Evolutionary conservation across 2,329 filamentous ascomycete species (phyloP).

Genomic region (Monosporascus sp.): DNA sequence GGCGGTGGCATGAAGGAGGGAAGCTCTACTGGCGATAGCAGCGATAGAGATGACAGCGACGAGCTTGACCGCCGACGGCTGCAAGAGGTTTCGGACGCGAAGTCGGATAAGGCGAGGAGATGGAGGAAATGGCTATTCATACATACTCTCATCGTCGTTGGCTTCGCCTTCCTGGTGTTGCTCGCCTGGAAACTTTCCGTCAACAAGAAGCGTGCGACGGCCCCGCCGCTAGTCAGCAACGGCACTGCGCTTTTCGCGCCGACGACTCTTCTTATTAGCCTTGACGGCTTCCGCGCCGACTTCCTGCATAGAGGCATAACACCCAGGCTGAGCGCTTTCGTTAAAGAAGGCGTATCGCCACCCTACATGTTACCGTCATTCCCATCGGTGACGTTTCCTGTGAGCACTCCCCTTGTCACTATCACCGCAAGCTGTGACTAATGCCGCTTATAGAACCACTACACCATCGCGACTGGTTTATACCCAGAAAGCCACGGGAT

Average conservation of each 20-base stretch:
- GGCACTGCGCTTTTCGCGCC: constrained; percentile 85
- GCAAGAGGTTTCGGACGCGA: constrained; percentile 40
- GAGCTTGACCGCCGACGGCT: constrained; percentile 50
- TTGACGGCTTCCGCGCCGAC: constrained; percentile 94
- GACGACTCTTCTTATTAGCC: constrained; percentile 87
- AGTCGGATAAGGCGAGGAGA: constrained; percentile 42
- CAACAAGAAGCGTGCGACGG: constrained; percentile 30
- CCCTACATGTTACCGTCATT: constrained; percentile 92
- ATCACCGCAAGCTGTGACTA: constrained; percentile 4
- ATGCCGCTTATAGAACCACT: constrained; percentile 58
- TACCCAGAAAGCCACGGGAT: constrained; percentile 91
- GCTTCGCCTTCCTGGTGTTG: constrained; percentile 50
- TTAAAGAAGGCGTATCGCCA: constrained; percentile 80
- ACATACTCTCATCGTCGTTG: constrained; percentile 44
- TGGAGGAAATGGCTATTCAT: constrained; percentile 52
- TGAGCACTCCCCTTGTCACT: constrained; percentile 16
- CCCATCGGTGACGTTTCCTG: constrained; percentile 89
- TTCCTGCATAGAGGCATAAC: constrained; percentile 81
- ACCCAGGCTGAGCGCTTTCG: constrained; percentile 71
- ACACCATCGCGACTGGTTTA: constrained; percentile 84
- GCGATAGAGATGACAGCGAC: constrained; percentile 55
- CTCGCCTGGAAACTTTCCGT: constrained; percentile 55
- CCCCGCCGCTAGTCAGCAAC: constrained; percentile 54
- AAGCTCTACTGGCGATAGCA: constrained; percentile 57
- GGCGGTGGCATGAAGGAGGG: constrained; percentile 67